Base-by-base conservation (phyloP, 371 early-diverging fungal genomes). In the Paraphysoderma sedebokerense region DNA sequence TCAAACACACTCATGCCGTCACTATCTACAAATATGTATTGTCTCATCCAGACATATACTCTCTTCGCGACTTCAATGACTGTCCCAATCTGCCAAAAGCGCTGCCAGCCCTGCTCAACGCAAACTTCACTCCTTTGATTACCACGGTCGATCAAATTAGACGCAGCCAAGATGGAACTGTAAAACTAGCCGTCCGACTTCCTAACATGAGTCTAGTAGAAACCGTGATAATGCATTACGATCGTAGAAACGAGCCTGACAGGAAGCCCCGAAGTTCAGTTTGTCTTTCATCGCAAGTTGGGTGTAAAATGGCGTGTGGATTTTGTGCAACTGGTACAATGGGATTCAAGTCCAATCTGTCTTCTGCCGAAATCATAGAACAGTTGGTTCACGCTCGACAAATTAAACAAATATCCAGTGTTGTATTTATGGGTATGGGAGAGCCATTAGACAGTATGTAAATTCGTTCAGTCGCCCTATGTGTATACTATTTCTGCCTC, bases 251-350 rank as follows among this genome's bases (percentile, higher is more conserved):
- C 11, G 17, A 17, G 6, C 39, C 26, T 28, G 28, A 39, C 39
- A 23, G 23, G 26, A 39, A 42, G 13, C 42, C 42, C 8, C 42
- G 42, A 28, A 42, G 34, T 1, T 12, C 46, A 22, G 31, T 45
- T 13, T 45, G 46, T 35, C 11, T 45, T 15, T 12, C 12, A 9
- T 82, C 83, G 28, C 93, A 92, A 51, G 76, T 90, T 17, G 93
- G 92, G 0, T 91, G 92, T 56, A 79, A 82, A 0, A 62, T 88
- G 48, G 79, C 72, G 0, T 92, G 90, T 50, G 81, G 72, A 9
- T 91, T 91, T 54, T 92, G 92, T 61, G 87, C 87, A 42, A 91
- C 92, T 22, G 92, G 93, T 7, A 91, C 89, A 0, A 88, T 88
- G 65, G 78, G 81, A 30, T 63, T 88, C 33, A 59, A 79, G 37